Conservation (phyloP, 2,329 filamentous ascomycete genomes). For the Aureobasidium sp. region DNA sequence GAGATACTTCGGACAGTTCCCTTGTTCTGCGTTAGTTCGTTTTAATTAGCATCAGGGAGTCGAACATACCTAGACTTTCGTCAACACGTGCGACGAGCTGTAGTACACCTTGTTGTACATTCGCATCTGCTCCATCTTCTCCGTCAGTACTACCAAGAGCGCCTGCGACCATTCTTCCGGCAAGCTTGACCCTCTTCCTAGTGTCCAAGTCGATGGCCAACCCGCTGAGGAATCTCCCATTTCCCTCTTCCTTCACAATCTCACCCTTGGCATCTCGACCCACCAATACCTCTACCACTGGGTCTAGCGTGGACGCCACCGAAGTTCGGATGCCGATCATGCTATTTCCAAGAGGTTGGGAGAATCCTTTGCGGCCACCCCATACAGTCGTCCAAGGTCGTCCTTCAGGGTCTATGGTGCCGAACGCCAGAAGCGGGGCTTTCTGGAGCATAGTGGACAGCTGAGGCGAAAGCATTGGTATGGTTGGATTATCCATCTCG, state of each 20-base stretch:
- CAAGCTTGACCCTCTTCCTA: conserved; percentile 66
- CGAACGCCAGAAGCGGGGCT: conserved; percentile 65
- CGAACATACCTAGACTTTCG: conserved; percentile 52
- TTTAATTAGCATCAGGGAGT: neutral
- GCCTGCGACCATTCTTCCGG: conserved; percentile 61
- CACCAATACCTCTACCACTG: conserved; percentile 60
- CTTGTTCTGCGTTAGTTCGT: conserved; percentile 28
- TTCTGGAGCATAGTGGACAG: conserved; percentile 54
- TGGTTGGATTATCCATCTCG: conserved; percentile 58
- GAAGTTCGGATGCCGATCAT: conserved; percentile 58
- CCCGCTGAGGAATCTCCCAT: conserved; percentile 52
- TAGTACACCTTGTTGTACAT: conserved; percentile 30
- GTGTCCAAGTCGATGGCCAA: conserved; percentile 58
- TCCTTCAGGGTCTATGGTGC: conserved; percentile 58
- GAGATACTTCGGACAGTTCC: conserved; percentile 83
- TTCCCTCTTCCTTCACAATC: conserved; percentile 33
- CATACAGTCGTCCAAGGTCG: conserved; percentile 71
- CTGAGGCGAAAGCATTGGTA: conserved; percentile 53
- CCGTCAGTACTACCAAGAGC: conserved; percentile 35
- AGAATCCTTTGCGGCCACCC: conserved; percentile 67
- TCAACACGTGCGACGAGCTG: conserved; percentile 63
- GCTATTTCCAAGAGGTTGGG: conserved; percentile 52
- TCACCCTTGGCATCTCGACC: conserved; percentile 41
- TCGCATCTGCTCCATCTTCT: conserved; percentile 16
- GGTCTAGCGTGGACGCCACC: conserved; percentile 59